Evolutionary conservation across 176 grass and related monocot genomes (phyloP), one percentile per base, ranked within the genome.

Genomic region (Lolium multiflorum): DNA sequence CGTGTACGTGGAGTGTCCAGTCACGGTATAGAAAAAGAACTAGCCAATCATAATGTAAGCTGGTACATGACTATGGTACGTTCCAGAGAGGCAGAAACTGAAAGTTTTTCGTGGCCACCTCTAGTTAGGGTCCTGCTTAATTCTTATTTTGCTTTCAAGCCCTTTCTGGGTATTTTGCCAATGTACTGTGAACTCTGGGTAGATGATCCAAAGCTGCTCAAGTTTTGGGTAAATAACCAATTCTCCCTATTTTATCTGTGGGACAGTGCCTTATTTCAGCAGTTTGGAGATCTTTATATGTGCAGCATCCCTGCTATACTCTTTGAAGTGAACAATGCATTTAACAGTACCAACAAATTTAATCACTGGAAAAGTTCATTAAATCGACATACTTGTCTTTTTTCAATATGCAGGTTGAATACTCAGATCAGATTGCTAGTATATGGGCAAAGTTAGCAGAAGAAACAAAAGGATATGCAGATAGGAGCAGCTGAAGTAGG

Each of bases 401-500:
- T 72, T 64, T 17, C 10, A 13, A 78, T 83, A 11, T 69, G 72
- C 87, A 98, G 95, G 84, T 91, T 66, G 64, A 11, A 63, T 90
- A 95, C 50, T 93, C 87, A 2, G 91, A 98, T 16, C 89, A 91
- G 44, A 91, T 93, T 78, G 87, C 76, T 81, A 82, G 57, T 51
- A 71, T 93, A 56, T 95, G 95, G 95, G 90, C 78, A 85, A 95
- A 91, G 65, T 81, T 93, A 76, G 91, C 93, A 73, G 93, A 98
- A 83, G 91, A 92, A 70, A 95, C 89, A 65, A 92, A 90, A 68
- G 85, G 59, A 83, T 95, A 90, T 44, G 78, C 78, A 37, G 81
- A 13, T 2, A 56, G 49, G 31, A 55, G 74, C 60, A 83, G 74
- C 37, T 91, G 85, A 92, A 82, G 82, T 85, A 81, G 82, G 72